Evolutionary conservation across 352 stramenopile species (phyloP).

Genomic region (Albugo candida): DNA sequence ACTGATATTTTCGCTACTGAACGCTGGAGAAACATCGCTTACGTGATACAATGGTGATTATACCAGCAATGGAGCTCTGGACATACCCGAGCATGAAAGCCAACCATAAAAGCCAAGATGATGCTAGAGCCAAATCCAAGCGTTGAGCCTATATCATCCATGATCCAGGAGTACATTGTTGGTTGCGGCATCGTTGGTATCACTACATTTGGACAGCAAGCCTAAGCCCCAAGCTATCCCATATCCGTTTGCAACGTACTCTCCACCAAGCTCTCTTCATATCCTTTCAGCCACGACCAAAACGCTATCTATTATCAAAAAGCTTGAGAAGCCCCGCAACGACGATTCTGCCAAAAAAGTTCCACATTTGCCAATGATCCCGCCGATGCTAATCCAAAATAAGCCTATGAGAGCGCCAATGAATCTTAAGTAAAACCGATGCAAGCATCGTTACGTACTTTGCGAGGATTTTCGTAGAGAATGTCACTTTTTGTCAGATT

Average conservation of each 20-base stretch:
- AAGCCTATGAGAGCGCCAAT: conserved; percentile 17
- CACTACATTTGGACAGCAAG: conserved; percentile 13
- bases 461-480: conserved; percentile 69
- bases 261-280: conserved; percentile 63
- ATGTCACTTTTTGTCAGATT: conserved; percentile 40
- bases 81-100: conserved; percentile 61
- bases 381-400: conserved; percentile 64
- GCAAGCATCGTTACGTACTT: conserved; percentile 17
- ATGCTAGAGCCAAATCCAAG: conserved; percentile 71
- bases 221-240: not conserved
- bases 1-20: conserved; percentile 61
- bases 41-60: not conserved
- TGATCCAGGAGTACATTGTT: conserved; percentile 66
- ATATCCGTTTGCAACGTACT: conserved; percentile 16
- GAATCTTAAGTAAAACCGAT: not conserved
- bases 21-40: conserved; percentile 16
- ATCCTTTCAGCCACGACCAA: conserved; percentile 79
- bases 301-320: conserved; percentile 47
- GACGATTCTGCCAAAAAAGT: not conserved
- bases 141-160: conserved; percentile 54
- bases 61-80: not conserved
- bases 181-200: conserved; percentile 37
- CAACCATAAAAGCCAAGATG: conserved; percentile 49
- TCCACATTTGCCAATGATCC: conserved; percentile 56
- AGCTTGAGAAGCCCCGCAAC: not conserved